A percentile compares a stretch with the other conserved stretches of the same genome.
These are phyloP conservation scores for Acanthamoeba lenticulata DNA, from an alignment of 208 protist species.

Conservation along the genomic window DNA sequence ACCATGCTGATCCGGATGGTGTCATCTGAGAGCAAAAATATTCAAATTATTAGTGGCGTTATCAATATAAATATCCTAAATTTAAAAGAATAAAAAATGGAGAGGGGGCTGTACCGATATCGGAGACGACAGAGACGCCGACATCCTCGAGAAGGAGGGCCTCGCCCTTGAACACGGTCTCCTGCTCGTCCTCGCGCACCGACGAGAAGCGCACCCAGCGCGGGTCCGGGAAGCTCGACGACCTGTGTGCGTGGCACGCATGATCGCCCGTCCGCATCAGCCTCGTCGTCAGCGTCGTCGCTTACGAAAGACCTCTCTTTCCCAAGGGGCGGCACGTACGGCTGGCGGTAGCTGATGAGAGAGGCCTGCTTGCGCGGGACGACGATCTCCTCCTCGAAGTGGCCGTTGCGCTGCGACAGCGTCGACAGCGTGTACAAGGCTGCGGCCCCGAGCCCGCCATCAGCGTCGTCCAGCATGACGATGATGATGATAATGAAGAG, in stretches of 20 bases:
- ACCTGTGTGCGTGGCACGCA: background rate
- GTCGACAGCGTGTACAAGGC: background rate
- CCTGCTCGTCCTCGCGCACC: constrained; percentile 34
- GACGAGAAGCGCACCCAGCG: constrained; percentile 37
- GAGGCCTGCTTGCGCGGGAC: constrained; percentile 7
- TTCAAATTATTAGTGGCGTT: background rate
- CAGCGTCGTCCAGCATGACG: background rate
- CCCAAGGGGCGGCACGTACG: too few relatives aligned
- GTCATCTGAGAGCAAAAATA: constrained; percentile 1
- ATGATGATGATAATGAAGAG: background rate
- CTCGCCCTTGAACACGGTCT: constrained; percentile 57
- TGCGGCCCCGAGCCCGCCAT: background rate
- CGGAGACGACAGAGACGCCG: constrained; percentile 57
- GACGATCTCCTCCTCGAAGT: constrained; percentile 57
- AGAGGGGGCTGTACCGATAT: constrained; percentile 15
- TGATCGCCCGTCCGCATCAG: too few relatives aligned
- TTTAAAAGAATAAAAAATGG: background rate
- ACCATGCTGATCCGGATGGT: constrained; percentile 65
- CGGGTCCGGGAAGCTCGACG: background rate
- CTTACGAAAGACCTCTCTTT: too few relatives aligned
- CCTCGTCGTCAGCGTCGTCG: too few relatives aligned
- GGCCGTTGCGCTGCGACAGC: constrained; percentile 18
- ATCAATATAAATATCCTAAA: background rate
- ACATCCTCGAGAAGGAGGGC: constrained; percentile 28
- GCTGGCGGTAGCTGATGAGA: constrained; percentile 40